A percentile compares a stretch with the other conserved stretches of the same genome.
These are phyloP conservation scores for Cymbopogon flexuosus DNA, from an alignment of 202 grass and related monocot genomes.

Conservation along the genomic window DNA sequence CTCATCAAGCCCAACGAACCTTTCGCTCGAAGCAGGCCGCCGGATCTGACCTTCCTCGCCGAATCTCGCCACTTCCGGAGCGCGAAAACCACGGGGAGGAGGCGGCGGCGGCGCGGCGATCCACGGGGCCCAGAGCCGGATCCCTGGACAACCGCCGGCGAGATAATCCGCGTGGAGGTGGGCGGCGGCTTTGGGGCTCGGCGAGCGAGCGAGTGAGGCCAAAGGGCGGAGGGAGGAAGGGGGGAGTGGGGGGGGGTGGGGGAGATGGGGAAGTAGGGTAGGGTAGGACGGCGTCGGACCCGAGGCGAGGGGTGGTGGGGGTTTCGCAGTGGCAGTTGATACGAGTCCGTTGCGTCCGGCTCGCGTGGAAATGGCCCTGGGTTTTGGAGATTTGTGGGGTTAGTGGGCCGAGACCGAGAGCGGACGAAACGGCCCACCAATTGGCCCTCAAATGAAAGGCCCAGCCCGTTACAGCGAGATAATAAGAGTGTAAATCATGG, in stretches of 20 bases:
- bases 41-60: conserved; percentile 4
- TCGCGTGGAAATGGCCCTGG: neutral
- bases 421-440: neutral
- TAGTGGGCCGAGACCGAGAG: neutral
- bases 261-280: neutral
- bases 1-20: neutral
- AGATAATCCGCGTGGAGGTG: neutral
- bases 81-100: neutral
- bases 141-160: neutral
- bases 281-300: conserved; percentile 20
- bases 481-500: too few relatives aligned
- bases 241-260: neutral
- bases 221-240: neutral
- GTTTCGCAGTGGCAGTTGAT: conserved; percentile 23
- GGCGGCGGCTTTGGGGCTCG: neutral
- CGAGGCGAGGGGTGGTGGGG: neutral
- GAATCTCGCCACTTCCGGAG: neutral
- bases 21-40: neutral
- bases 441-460: neutral
- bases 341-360: neutral
- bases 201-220: neutral
- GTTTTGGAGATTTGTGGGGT: neutral
- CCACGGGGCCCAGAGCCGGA: neutral
- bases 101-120: neutral
- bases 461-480: too few relatives aligned